These are phyloP conservation scores for Capronia coronata DNA, from an alignment of 2,329 filamentous ascomycete genomes.

Conservation along the genomic window DNA sequence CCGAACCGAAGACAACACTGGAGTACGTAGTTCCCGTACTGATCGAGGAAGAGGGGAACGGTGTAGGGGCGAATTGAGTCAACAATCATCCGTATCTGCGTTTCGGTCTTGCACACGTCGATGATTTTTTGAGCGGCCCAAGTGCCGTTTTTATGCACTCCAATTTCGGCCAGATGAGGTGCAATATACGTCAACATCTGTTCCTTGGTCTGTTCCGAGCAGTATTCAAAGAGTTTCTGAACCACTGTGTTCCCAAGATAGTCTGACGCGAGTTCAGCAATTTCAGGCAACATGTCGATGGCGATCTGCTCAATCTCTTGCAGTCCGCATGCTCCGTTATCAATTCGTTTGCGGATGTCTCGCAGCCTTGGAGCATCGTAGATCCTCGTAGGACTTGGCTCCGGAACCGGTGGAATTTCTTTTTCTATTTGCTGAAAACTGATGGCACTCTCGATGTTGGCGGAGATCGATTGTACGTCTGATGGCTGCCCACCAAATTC, in stretches of 20 bases:
- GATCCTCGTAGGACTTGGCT: constrained; percentile 79
- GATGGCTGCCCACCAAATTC: constrained; percentile 82
- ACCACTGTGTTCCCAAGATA: constrained; percentile 99
- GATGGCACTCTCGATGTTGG: constrained; percentile 70
- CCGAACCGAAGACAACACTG: constrained; percentile 94
- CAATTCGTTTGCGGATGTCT: constrained; percentile 94
- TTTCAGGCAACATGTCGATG: constrained; percentile 89
- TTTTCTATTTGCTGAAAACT: constrained; percentile 64
- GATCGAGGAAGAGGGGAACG: constrained; percentile 86
- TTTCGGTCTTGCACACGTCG: constrained; percentile 79
- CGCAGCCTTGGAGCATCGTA: constrained; percentile 91
- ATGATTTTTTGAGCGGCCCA: constrained; percentile 99
- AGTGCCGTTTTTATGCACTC: constrained; percentile 97
- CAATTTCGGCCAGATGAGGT: constrained; percentile 90
- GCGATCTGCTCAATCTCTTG: constrained; percentile 90
- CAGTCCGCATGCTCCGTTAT: constrained; percentile 81
- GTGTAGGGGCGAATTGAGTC: constrained; percentile 79
- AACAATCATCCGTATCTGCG: constrained; percentile 78
- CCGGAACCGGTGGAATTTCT: constrained; percentile 82
- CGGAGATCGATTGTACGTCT: constrained; percentile 65
- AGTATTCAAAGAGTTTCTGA: constrained; percentile 96
- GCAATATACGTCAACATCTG: constrained; percentile 84
- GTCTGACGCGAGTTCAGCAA: constrained; percentile 88
- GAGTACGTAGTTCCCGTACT: constrained; percentile 97
- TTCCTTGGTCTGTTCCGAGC: constrained; percentile 82